Evolutionary conservation across 1,284 basidiomycete genomes (phyloP).

Genomic region (Apiotrichum sp.): DNA sequence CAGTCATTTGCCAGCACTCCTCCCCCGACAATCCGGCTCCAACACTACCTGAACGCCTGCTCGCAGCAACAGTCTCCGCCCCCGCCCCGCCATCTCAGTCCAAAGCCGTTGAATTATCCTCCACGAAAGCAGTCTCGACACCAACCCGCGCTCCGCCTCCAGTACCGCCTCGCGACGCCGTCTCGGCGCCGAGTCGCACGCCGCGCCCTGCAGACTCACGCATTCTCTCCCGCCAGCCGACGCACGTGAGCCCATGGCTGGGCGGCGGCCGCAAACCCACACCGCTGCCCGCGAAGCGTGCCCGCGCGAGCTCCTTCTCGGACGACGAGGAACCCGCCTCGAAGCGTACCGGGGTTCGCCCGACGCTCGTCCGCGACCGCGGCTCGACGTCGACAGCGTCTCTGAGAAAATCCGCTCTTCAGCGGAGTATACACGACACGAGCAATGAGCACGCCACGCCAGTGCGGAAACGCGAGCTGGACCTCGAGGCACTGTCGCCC

Average conservation of each 20-base stretch:
- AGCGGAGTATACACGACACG: background rate
- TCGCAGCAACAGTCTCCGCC: too few species aligned
- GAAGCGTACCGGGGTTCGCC: background rate
- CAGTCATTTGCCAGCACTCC: too few species aligned
- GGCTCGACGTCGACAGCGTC: constrained; percentile 6
- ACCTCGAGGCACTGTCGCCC: constrained; percentile 27
- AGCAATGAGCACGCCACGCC: background rate
- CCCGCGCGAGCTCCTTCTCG: constrained; percentile 3
- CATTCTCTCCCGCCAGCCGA: background rate
- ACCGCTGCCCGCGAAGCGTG: background rate
- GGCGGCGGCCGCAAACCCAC: constrained; percentile 2
- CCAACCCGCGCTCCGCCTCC: too few species aligned
- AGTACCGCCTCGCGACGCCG: too few species aligned
- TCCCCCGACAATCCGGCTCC: too few species aligned
- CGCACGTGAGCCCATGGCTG: constrained; percentile 19
- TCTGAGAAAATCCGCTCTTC: constrained; percentile 3
- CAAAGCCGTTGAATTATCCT: too few species aligned
- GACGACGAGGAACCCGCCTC: constrained; percentile 3
- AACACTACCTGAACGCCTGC: too few species aligned
- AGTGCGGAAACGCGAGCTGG: constrained; percentile 17
- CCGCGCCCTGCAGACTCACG: too few species aligned
- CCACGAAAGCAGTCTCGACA: too few species aligned
- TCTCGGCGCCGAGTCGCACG: too few species aligned
- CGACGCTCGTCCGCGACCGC: constrained; percentile 30
- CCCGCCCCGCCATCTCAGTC: too few species aligned